These are phyloP conservation scores for Xylariaceae sp. DNA, from an alignment of 2,329 filamentous ascomycete genomes.

Conservation along the genomic window DNA sequence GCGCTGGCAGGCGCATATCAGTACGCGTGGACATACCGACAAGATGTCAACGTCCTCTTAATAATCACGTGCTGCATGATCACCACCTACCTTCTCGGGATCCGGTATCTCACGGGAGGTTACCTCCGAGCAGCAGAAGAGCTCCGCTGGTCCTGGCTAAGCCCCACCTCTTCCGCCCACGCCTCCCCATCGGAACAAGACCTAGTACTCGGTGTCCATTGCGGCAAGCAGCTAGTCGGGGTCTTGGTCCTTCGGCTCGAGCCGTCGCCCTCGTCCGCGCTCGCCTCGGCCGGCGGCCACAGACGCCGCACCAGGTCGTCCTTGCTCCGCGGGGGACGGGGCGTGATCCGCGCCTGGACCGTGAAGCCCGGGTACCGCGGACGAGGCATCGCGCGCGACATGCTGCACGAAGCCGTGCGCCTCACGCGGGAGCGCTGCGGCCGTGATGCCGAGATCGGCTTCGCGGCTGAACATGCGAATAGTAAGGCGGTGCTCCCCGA, in stretches of 20 bases:
- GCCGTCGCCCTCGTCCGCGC: conserved; percentile 29
- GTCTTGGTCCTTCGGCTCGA: conserved; percentile 66
- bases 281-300: conserved; percentile 11
- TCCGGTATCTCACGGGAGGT: conserved; percentile 56
- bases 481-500: conserved; percentile 58
- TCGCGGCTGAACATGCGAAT: conserved; percentile 76
- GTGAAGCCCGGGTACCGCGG: conserved; percentile 65
- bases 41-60: conserved; percentile 52
- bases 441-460: conserved; percentile 62
- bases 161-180: conserved; percentile 27
- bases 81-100: conserved; percentile 58
- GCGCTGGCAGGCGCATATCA: conserved; percentile 44
- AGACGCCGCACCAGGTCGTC: conserved; percentile 30
- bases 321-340: conserved; percentile 55
- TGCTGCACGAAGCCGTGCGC: conserved; percentile 69
- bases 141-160: conserved; percentile 60
- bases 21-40: conserved; percentile 15
- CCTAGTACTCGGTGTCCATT: conserved; percentile 61
- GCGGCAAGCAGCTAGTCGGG: conserved; percentile 65
- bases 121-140: conserved; percentile 62
- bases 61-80: conserved; percentile 58
- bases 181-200: conserved; percentile 41
- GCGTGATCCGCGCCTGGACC: conserved; percentile 78
- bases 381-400: conserved; percentile 65
- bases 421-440: conserved; percentile 66